Base-by-base conservation (phyloP, 441 rosid species). In the Macaranga tanarius region DNA sequence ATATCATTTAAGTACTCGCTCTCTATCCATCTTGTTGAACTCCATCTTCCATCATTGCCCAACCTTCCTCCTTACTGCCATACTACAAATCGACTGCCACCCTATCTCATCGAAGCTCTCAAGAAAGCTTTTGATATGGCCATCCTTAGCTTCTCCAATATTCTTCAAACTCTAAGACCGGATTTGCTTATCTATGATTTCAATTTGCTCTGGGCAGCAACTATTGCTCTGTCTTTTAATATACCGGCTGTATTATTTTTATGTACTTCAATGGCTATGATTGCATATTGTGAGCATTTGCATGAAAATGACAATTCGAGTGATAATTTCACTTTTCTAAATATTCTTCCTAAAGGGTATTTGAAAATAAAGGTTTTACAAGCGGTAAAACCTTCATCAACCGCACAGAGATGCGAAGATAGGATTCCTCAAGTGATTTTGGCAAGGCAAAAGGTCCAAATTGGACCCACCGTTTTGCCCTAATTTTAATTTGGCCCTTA, bases 61-160 rank as follows among this genome's bases (percentile, higher is more conserved):
- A 63, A 74, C 4, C 80, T 81, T 51, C 83, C 83, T 63, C 76
- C 85, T 11, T 76, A 72, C 15, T 67, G 52, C 73, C 82, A 78
- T 73, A 79, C 84, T 76, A 78, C 84, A 20, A 84, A 80, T 44
- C 45, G 44, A 67, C 76, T 84, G 7, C 81, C 85, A 9, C 81
- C 82, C 28, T 72, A 34, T 62, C 79, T 84, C 58, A 76, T 78
- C 81, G 65, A 71, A 31, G 51, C 83, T 25, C 85, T 84, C 77
- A 77, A 73, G 44, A 28, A 70, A 1, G 75, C 87, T 71, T 76
- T 73, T 65, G 85, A 81, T 58, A 23, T 28, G 5, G 65, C 82
- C 0, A 62, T 56, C 13, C 78, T 34, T 2, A 4, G 5, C 50
- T 80, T 79, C 61, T 47, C 38, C 51, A 19, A 65, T 23, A 68